Conservation (phyloP, 2,329 filamentous ascomycete genomes). For the Fonsecaea nubica region DNA sequence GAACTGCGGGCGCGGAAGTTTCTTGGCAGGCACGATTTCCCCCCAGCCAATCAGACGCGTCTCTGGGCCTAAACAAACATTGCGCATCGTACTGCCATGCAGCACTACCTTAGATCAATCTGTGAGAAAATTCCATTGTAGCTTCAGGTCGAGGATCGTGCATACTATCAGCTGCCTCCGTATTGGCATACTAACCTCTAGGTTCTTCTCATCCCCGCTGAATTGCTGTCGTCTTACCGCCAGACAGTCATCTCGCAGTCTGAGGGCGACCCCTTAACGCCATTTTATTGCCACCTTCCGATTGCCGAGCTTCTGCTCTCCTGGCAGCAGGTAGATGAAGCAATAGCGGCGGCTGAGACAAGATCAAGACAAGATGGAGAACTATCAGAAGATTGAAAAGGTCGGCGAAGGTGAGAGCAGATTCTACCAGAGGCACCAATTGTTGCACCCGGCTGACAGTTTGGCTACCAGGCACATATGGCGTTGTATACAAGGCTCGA, state of each 20-base stretch:
- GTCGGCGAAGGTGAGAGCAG: slow-evolving; percentile 80
- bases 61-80: slow-evolving; percentile 27
- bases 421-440: neutral
- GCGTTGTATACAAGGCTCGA: slow-evolving; percentile 92
- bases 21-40: slow-evolving; percentile 23
- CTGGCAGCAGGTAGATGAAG: slow-evolving; percentile 14
- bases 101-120: slow-evolving; percentile 1
- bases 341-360: slow-evolving; percentile 1
- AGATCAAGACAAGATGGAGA: slow-evolving; percentile 70
- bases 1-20: slow-evolving; percentile 9
- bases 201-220: neutral
- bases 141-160: slow-evolving; percentile 1
- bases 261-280: slow-evolving; percentile 14
- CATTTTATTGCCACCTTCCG: neutral
- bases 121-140: slow-evolving; percentile 1
- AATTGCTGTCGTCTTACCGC: neutral
- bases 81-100: slow-evolving; percentile 9
- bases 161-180: slow-evolving; percentile 7
- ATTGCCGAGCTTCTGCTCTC: neutral
- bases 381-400: slow-evolving; percentile 96
- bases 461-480: slow-evolving; percentile 75
- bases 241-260: neutral
- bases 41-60: slow-evolving; percentile 31
- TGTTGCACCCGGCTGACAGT: slow-evolving; percentile 3
- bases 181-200: slow-evolving; percentile 12